Percentiles rank a stretch among this genome's conserved stretches.
These are phyloP conservation scores for Nakazawaea sp. DNA, from an alignment of 805 yeast species.

Conservation along the genomic window DNA sequence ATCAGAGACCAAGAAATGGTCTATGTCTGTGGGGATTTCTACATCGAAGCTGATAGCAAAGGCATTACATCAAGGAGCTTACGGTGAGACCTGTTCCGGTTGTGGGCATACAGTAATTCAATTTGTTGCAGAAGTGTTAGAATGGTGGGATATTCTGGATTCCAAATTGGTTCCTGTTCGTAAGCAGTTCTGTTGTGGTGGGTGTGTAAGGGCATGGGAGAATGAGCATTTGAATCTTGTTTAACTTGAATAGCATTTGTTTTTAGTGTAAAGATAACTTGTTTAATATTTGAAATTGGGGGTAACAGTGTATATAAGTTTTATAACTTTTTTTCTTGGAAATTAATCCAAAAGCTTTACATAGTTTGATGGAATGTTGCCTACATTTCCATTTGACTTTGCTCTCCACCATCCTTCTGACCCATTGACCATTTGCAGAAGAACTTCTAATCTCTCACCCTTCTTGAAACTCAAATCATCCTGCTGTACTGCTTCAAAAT, in stretches of 20 bases:
- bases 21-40: conserved; percentile 34
- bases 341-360: conserved; percentile 19
- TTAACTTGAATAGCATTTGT: neutral
- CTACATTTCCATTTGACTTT: conserved; percentile 29
- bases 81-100: conserved; percentile 45
- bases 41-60: conserved; percentile 39
- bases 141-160: conserved; percentile 61
- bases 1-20: conserved; percentile 51
- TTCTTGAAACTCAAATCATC: conserved; percentile 36
- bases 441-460: conserved; percentile 36
- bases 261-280: too few species aligned
- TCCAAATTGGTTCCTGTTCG: conserved; percentile 45
- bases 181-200: conserved; percentile 47
- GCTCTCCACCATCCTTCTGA: conserved; percentile 46
- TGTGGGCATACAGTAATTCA: conserved; percentile 44
- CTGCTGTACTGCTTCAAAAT: conserved; percentile 26
- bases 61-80: conserved; percentile 45
- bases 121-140: conserved; percentile 51
- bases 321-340: neutral
- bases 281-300: neutral
- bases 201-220: conserved; percentile 33
- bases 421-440: conserved; percentile 24
- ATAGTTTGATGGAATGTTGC: conserved; percentile 42
- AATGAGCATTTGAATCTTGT: too few species aligned
- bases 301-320: neutral